phyloP scores from a whole-genome alignment of 2,329 filamentous ascomycete species.

The Xylaria sp. region DNA sequence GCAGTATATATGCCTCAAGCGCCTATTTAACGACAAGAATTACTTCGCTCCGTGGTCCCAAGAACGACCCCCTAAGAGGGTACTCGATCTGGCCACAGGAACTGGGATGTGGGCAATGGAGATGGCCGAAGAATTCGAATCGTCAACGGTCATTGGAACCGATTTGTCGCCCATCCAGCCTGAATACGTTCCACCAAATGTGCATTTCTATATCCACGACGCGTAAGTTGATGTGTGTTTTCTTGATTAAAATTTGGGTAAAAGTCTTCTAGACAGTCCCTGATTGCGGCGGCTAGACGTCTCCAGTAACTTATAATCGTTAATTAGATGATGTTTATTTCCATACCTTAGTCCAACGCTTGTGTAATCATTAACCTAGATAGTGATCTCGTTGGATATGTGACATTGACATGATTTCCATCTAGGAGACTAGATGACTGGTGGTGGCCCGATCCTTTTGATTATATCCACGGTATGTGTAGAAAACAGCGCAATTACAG shows the following conservation, averaged over 20 bases:
- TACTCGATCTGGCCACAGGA: constrained; percentile 57
- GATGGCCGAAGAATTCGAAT: constrained; percentile 70
- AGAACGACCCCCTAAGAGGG: constrained; percentile 49
- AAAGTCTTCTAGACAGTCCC: neutral
- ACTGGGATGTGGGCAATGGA: constrained; percentile 72
- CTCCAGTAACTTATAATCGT: neutral
- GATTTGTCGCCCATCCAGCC: constrained; percentile 77
- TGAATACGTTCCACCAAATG: constrained; percentile 73
- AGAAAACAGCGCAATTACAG: neutral
- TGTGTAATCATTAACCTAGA: constrained; percentile 1
- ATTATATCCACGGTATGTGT: constrained; percentile 59
- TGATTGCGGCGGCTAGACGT: neutral
- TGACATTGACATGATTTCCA: neutral
- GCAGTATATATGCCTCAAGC: constrained; percentile 53
- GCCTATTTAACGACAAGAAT: constrained; percentile 52
- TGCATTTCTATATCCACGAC: constrained; percentile 79
- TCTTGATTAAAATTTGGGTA: neutral
- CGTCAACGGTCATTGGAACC: constrained; percentile 68
- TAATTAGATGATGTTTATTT: neutral
- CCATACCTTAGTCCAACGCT: neutral
- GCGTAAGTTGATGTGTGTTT: constrained; percentile 52
- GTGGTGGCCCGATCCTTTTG: constrained; percentile 64
- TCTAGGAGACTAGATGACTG: constrained; percentile 57
- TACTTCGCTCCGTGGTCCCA: constrained; percentile 57
- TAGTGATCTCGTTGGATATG: neutral